Evolutionary conservation across 2,329 filamentous ascomycete species (phyloP).

Genomic region (Pseudogymnoascus sp.): DNA sequence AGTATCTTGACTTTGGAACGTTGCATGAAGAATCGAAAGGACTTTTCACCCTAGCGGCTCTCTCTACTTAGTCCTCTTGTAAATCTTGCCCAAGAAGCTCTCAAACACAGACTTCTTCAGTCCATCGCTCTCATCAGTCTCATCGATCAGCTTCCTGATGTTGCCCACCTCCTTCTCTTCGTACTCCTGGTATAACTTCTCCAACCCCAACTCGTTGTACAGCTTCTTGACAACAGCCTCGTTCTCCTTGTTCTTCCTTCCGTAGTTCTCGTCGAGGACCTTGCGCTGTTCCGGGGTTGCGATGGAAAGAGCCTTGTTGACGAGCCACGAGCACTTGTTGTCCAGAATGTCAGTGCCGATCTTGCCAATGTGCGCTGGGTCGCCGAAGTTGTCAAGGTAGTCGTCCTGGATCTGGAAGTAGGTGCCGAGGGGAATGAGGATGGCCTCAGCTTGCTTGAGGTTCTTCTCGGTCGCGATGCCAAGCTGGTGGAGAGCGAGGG

Average conservation of each 20-base stretch:
- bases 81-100: slow-evolving; percentile 89
- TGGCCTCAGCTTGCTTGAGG: slow-evolving; percentile 79
- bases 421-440: slow-evolving; percentile 93
- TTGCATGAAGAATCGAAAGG: neutral
- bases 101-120: slow-evolving; percentile 88
- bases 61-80: slow-evolving; percentile 87
- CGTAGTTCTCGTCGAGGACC: slow-evolving; percentile 87
- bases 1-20: neutral
- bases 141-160: slow-evolving; percentile 64
- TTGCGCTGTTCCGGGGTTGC: slow-evolving; percentile 78
- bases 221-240: slow-evolving; percentile 84
- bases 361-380: slow-evolving; percentile 90
- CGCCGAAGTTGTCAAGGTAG: slow-evolving; percentile 95
- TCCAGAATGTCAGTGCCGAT: slow-evolving; percentile 98
- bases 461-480: slow-evolving; percentile 80
- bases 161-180: slow-evolving; percentile 82
- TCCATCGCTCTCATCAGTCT: slow-evolving; percentile 77
- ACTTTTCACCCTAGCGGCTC: neutral
- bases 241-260: slow-evolving; percentile 74
- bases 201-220: slow-evolving; percentile 76
- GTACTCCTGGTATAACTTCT: slow-evolving; percentile 76
- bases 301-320: slow-evolving; percentile 84
- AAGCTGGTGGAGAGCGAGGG: slow-evolving; percentile 77
- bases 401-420: slow-evolving; percentile 99
- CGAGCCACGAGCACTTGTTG: slow-evolving; percentile 98